Conservation (phyloP, 768 basidiomycete species). For the Suillus decipiens region DNA sequence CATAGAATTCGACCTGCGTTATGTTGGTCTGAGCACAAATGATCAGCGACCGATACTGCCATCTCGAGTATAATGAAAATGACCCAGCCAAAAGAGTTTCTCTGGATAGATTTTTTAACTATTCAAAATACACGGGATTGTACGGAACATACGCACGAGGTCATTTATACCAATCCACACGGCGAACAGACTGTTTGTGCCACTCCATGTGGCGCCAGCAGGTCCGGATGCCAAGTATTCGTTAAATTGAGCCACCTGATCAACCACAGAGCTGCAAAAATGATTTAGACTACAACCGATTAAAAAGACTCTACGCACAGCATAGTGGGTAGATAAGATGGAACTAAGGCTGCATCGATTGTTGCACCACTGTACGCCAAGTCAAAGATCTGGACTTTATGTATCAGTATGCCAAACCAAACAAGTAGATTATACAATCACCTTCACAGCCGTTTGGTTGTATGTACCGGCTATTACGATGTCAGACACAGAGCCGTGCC, state of each 20-base stretch:
- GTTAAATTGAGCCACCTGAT: slow-evolving; percentile 65
- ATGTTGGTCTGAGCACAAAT: slow-evolving; percentile 23
- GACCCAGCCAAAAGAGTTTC: slow-evolving; percentile 12
- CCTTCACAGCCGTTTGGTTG: slow-evolving; percentile 56
- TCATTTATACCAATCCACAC: slow-evolving; percentile 76
- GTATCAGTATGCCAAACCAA: neutral
- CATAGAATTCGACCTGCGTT: slow-evolving; percentile 25
- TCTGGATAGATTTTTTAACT: neutral
- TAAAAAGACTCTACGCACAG: slow-evolving; percentile 36
- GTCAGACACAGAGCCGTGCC: slow-evolving; percentile 2
- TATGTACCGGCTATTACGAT: slow-evolving; percentile 45
- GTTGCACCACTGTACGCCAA: slow-evolving; percentile 70
- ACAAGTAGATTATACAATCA: slow-evolving; percentile 17
- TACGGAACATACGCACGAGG: slow-evolving; percentile 34
- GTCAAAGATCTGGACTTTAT: slow-evolving; percentile 51
- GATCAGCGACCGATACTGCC: neutral
- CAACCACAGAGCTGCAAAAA: slow-evolving; percentile 31
- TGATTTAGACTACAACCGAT: neutral
- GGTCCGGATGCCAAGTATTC: slow-evolving; percentile 48
- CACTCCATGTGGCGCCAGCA: slow-evolving; percentile 53
- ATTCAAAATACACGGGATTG: neutral
- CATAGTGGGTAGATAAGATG: slow-evolving; percentile 52
- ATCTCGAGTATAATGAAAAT: neutral
- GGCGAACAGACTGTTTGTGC: slow-evolving; percentile 57
- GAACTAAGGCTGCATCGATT: slow-evolving; percentile 57